Evolutionary conservation across 2,329 filamentous ascomycete species (phyloP).

Genomic region (Colletotrichum kahawae): DNA sequence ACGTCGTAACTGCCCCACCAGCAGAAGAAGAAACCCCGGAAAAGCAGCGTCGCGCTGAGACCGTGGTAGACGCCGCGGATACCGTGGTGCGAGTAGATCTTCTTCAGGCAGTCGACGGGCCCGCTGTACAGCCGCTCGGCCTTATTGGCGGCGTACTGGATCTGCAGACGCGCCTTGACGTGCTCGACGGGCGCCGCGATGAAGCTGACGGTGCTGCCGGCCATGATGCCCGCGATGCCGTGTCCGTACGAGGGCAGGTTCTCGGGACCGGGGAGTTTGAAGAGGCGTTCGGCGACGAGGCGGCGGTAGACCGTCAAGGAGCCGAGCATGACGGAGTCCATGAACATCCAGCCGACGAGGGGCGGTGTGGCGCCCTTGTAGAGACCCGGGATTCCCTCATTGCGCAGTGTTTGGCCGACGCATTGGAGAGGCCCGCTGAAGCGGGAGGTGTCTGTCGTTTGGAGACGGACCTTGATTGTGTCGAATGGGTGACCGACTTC

Average conservation of each 20-base stretch:
- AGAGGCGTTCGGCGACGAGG: conserved; percentile 80
- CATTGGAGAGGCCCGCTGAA: conserved; percentile 91
- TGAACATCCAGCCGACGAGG: conserved; percentile 95
- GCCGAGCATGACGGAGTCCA: conserved; percentile 91
- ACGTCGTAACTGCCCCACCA: conserved; percentile 98
- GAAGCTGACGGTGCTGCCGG: conserved; percentile 89
- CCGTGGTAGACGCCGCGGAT: conserved; percentile 85
- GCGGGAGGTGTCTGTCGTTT: conserved; percentile 78
- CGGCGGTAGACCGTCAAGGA: conserved; percentile 90
- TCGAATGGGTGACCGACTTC: conserved; percentile 81
- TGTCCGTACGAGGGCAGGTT: conserved; percentile 78
- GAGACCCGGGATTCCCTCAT: conserved; percentile 83
- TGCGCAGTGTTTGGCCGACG: conserved; percentile 79
- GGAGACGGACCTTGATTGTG: conserved; percentile 94
- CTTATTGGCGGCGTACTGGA: conserved; percentile 88
- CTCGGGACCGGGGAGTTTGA: conserved; percentile 49
- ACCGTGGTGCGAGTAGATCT: conserved; percentile 75
- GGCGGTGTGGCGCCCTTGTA: conserved; percentile 97
- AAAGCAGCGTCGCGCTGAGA: conserved; percentile 82
- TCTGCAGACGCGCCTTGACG: conserved; percentile 90
- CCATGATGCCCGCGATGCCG: conserved; percentile 84
- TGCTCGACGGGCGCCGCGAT: conserved; percentile 95
- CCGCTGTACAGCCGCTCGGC: conserved; percentile 80
- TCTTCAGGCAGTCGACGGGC: conserved; percentile 81
- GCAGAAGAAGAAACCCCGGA: conserved; percentile 94